Base-by-base conservation (phyloP, 2,329 filamentous ascomycete species). In the Sarocladiaceae sp. region DNA sequence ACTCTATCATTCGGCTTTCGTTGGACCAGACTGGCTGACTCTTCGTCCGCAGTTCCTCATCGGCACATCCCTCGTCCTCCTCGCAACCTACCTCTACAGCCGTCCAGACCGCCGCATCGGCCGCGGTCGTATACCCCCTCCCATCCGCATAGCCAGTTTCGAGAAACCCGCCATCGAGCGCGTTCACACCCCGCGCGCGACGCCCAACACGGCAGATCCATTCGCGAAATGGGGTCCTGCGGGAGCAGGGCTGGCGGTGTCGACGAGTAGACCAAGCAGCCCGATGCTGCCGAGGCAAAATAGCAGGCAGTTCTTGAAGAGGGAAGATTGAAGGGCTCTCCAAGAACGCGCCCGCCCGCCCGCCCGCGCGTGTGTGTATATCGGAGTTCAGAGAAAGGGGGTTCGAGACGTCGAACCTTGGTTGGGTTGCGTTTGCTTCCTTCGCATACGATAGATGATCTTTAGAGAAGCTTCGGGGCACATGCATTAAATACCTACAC, bases 81-180 rank as follows among this genome's bases (percentile, higher is more conserved):
- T 79, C 33, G 84, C 90, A 3, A 94, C 88, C 2, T 96, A 89
- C 60, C 72, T 96, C 13, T 96, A 95, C 69, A 88, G 80, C 48
- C 75, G 76, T 5, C 75, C 80, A 1, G 78, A 88, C 50, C 68
- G 74, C 16, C 72, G 76, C 45, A 53, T 54, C 29, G 76, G 81
- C 13, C 72, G 76, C 44, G 48, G 53, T 6, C 55, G 54, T 33
- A 77, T 81, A 13, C 80, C 86, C 18, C 69, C 78, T 0, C 79
- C 83, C 0, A 80, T 88, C 55, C 76, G 68, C 50, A 82, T 90
- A 48, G 83, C 82, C 37, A 79, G 71, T 51, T 89, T 85, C 57
- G 88, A 95, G 60, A 93, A 95, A 65, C 78, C 80, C 2, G 73
- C 73, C 11, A 74, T 82, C 32, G 79, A 78, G 45, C 63, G 58